A percentile compares a stretch with the other conserved stretches of the same genome.
Conservation (phyloP, 2,329 filamentous ascomycete species). For the Trichoderma sp. region DNA sequence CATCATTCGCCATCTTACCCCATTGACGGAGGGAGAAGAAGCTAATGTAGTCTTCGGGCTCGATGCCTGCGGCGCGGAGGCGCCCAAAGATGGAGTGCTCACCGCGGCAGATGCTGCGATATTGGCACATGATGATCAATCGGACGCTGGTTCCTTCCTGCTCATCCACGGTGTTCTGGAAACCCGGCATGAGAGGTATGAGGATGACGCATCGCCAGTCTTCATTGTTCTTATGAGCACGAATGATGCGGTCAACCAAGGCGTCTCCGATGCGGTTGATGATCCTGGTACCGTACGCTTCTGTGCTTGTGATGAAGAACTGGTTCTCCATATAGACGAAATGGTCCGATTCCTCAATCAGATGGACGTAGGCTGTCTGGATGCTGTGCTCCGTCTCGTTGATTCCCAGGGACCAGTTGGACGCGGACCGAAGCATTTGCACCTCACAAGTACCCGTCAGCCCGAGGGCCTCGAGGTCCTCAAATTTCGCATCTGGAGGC, state of each 20-base stretch:
- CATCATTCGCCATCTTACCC: constrained; percentile 85
- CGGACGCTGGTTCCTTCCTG: constrained; percentile 93
- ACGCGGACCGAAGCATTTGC: constrained; percentile 89
- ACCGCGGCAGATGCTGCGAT: constrained; percentile 91
- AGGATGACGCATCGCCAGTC: constrained; percentile 88
- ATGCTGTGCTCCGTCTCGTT: constrained; percentile 91
- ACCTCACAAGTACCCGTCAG: constrained; percentile 94
- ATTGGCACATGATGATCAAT: constrained; percentile 96
- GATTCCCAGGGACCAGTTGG: constrained; percentile 88
- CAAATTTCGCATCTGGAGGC: constrained; percentile 84
- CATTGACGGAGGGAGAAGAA: constrained; percentile 93
- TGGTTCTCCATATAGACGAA: constrained; percentile 99
- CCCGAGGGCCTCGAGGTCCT: constrained; percentile 83
- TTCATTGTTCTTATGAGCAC: constrained; percentile 80
- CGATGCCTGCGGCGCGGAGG: constrained; percentile 75
- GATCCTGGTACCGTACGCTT: constrained; percentile 84
- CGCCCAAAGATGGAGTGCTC: constrained; percentile 90
- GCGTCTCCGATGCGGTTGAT: constrained; percentile 94
- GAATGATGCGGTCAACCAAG: constrained; percentile 85
- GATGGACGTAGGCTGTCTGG: constrained; percentile 90
- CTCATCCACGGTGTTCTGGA: constrained; percentile 93
- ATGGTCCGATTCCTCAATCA: constrained; percentile 93
- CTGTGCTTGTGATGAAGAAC: constrained; percentile 93
- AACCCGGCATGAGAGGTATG: constrained; percentile 96
- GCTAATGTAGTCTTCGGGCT: constrained; percentile 91